A percentile compares a stretch with the other conserved stretches of the same genome.
phyloP scores from a whole-genome alignment of 352 stramenopile species.

The Pythium scleroteichum region DNA sequence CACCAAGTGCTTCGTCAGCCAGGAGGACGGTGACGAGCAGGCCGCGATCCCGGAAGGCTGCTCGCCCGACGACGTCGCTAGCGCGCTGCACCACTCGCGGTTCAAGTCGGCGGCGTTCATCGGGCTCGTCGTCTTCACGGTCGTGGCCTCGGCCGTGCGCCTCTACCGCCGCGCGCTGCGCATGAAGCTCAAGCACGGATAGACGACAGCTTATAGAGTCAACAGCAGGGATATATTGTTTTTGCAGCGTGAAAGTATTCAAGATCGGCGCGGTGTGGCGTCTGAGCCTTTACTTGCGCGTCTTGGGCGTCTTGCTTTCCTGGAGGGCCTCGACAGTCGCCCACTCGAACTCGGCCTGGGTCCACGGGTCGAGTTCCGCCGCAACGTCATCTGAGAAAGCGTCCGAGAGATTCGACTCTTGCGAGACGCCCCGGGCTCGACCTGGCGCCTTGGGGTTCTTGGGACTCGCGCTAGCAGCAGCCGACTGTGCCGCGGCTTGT shows the following conservation, averaged over 20 bases:
- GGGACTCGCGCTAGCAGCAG: slow-evolving; percentile 2
- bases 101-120: slow-evolving; percentile 63
- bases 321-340: slow-evolving; percentile 60
- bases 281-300: slow-evolving; percentile 25
- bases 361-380: slow-evolving; percentile 56
- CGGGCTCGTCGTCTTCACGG: slow-evolving; percentile 56
- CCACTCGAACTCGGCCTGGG: slow-evolving; percentile 70
- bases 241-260: neutral
- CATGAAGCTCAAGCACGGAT: slow-evolving; percentile 67
- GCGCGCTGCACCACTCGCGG: slow-evolving; percentile 39
- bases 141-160: slow-evolving; percentile 58
- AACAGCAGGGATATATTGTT: slow-evolving; percentile 1
- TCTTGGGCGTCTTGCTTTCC: slow-evolving; percentile 31
- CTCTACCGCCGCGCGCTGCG: slow-evolving; percentile 65
- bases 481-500: slow-evolving; percentile 20
- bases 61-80: slow-evolving; percentile 41
- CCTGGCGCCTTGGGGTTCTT: slow-evolving; percentile 3
- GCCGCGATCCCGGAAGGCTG: slow-evolving; percentile 39
- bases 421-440: slow-evolving; percentile 34
- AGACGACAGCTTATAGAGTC: slow-evolving; percentile 19
- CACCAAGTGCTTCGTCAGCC: slow-evolving; percentile 31
- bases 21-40: slow-evolving; percentile 14
- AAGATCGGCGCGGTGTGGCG: no score
- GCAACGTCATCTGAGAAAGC: slow-evolving; percentile 33
- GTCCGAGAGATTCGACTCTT: slow-evolving; percentile 40